Base-by-base conservation (phyloP, 2,329 filamentous ascomycete genomes). In the Myotisia sp. region DNA sequence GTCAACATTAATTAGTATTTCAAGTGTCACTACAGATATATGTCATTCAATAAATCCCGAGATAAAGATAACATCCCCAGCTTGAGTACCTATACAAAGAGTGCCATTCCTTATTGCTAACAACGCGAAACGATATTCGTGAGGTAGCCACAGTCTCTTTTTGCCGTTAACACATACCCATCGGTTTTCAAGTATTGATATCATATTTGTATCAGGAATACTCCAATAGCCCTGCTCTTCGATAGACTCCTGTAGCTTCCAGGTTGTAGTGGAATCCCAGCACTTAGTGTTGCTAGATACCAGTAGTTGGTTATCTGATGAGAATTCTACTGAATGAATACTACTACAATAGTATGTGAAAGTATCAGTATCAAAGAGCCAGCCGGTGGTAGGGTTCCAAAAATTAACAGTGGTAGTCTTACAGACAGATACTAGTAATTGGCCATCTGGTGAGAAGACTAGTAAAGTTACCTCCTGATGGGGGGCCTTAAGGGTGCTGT, bases 391-490 rank as follows among this genome's bases (percentile, higher is more conserved):
- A 10, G 6, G 13, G 20, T 31, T 4, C 29, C 29, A 21, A 13
- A 31, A 10, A 10, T 14, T 29, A 3, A 37, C 21, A 12, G 28
- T 33, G 6, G 10, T 12, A 21, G 23, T 29, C 12, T 16, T 16
- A 6, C 19, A 23, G 4, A 16, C 20, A 7, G 34, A 33, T 8
- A 21, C 34, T 20, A 53, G 23, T 6, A 38, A 34, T 12, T 41
- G 37, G 19, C 45, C 36, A 26, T 50, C 41, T 8, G 35, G 39
- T 23, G 47, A 50, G 41, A 52, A 52, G 7, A 38, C 44, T 17
- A 51, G 39, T 21, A 33, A 35, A 3, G 7, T 38, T 29, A 51
- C 40, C 6, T 1, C 29, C 14, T 28, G 21, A 6, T 27, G 42
- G 32, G 49, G 43, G 12, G 46, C 41, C 17, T 42, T 26, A 12